Evolutionary conservation across 495 filamentous ascomycete genomes (phyloP).

Genomic region (Talaromyces trachyspermus): DNA sequence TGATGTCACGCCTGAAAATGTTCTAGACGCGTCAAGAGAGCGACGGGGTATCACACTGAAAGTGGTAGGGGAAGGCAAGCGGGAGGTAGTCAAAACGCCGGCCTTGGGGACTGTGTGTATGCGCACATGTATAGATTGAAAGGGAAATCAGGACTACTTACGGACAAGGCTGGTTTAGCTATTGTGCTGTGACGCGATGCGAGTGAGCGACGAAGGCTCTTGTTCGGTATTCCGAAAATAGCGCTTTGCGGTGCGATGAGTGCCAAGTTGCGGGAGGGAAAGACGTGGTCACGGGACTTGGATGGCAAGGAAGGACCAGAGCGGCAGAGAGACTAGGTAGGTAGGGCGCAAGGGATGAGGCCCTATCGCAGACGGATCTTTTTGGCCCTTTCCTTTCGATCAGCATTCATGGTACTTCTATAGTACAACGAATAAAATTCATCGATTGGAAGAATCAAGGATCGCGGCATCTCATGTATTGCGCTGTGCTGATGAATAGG

Average conservation of each 20-base stretch:
- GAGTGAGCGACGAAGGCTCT: background rate
- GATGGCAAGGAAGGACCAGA: constrained; percentile 12
- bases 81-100: no score
- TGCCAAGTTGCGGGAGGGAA: constrained; percentile 28
- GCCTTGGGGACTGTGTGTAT: constrained; percentile 13
- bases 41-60: constrained; percentile 11
- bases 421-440: background rate
- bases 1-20: constrained; percentile 8
- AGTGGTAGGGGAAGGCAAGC: constrained; percentile 12
- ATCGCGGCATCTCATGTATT: no score
- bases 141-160: constrained; percentile 29
- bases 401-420: background rate
- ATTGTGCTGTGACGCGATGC: constrained; percentile 22
- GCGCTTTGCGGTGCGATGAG: constrained; percentile 32
- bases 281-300: constrained; percentile 32
- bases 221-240: constrained; percentile 24
- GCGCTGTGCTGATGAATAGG: background rate
- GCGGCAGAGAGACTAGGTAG: constrained; percentile 7
- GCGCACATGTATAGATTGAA: constrained; percentile 5
- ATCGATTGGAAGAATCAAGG: no score
- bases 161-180: constrained; percentile 41
- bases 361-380: constrained; percentile 7
- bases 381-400: constrained; percentile 10
- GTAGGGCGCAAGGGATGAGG: no score
- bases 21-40: constrained; percentile 30